A percentile compares a stretch with the other conserved stretches of the same genome.
Evolutionary conservation across 768 basidiomycete species (phyloP).

Genomic region (Naganishia vaughanmartiniae): DNA sequence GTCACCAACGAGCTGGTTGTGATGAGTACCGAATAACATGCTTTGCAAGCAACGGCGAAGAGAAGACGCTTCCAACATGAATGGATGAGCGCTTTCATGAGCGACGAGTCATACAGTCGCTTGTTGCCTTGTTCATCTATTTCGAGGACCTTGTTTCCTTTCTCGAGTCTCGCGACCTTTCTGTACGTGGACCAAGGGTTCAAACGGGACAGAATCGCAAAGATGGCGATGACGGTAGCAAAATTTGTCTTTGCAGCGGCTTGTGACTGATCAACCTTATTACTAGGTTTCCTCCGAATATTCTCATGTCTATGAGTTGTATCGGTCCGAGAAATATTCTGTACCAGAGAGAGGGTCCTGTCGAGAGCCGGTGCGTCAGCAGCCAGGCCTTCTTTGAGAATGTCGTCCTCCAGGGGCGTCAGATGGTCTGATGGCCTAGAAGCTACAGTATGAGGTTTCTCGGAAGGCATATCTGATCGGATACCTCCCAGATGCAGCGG

Average conservation of each 20-base stretch:
- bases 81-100: neutral
- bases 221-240: neutral
- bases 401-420: neutral
- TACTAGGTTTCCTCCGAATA: neutral
- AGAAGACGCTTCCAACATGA: neutral
- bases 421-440: neutral
- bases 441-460: neutral
- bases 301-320: too few relatives aligned
- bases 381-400: neutral
- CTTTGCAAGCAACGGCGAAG: neutral
- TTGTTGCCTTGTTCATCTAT: neutral
- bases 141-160: neutral
- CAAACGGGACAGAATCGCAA: neutral
- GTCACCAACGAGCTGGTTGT: conserved; percentile 48
- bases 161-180: neutral
- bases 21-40: neutral
- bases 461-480: neutral
- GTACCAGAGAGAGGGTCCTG: neutral
- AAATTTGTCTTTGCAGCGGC: neutral
- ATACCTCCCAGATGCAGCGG: neutral
- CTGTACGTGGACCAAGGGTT: neutral
- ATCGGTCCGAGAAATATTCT: neutral
- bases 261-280: neutral
- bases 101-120: neutral
- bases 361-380: neutral